Conservation (phyloP, 2,329 filamentous ascomycete genomes). For the Dothiorella sarmentorum region DNA sequence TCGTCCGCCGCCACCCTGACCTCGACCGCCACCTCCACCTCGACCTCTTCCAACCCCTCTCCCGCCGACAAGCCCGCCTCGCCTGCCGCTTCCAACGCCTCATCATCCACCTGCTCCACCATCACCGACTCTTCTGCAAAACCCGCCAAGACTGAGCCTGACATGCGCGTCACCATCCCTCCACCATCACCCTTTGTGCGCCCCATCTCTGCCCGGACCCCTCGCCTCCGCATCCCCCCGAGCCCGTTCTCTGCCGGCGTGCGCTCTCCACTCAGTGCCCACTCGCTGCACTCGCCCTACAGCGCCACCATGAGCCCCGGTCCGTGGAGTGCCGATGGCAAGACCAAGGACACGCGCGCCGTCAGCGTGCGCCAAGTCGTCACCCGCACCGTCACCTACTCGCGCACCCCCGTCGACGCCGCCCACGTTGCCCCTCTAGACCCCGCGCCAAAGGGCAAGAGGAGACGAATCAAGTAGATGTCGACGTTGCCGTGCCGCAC, state of each 20-base stretch:
- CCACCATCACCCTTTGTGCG: constrained; percentile 62
- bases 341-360: constrained; percentile 46
- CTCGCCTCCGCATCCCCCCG: constrained; percentile 69
- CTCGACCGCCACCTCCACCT: constrained; percentile 33
- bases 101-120: constrained; percentile 26
- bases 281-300: constrained; percentile 66
- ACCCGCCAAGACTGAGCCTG: not conserved
- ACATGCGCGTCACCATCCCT: constrained; percentile 50
- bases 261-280: constrained; percentile 63
- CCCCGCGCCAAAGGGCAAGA: constrained; percentile 87
- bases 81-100: constrained; percentile 15
- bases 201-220: constrained; percentile 58
- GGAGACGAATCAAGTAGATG: constrained; percentile 65
- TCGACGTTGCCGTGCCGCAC: not conserved
- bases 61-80: not conserved
- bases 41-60: no score
- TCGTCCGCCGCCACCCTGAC: constrained; percentile 31
- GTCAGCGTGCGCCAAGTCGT: constrained; percentile 82
- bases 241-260: constrained; percentile 63
- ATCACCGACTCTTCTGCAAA: not conserved
- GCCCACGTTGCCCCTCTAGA: constrained; percentile 61
- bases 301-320: constrained; percentile 70
- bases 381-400: constrained; percentile 91
- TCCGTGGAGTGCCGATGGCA: constrained; percentile 73
- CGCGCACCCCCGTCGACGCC: constrained; percentile 47